These are phyloP conservation scores for Mucor circinelloides DNA, from an alignment of 371 early-diverging fungal genomes.

Conservation along the genomic window DNA sequence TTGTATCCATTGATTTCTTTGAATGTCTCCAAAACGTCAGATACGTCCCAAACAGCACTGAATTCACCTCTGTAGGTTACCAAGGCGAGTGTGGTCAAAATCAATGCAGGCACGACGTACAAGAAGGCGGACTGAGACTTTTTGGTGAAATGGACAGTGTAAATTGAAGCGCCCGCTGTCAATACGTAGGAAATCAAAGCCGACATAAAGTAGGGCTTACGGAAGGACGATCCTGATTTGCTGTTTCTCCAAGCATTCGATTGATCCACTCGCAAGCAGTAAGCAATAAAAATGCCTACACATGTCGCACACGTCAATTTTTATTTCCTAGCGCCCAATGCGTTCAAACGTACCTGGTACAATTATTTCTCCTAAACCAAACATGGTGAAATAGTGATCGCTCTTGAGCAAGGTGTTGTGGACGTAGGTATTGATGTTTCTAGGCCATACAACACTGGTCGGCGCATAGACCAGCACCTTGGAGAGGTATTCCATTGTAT, in stretches of 20 bases:
- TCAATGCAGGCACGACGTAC: slow-evolving; percentile 91
- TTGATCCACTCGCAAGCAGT: slow-evolving; percentile 84
- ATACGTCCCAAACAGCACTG: slow-evolving; percentile 64
- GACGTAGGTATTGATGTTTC: slow-evolving; percentile 52
- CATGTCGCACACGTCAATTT: not conserved
- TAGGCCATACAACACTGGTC: slow-evolving; percentile 89
- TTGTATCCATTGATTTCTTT: slow-evolving; percentile 17
- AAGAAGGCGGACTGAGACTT: slow-evolving; percentile 91
- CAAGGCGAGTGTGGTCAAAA: slow-evolving; percentile 69
- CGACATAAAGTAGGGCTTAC: slow-evolving; percentile 79
- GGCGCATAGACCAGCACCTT: slow-evolving; percentile 85
- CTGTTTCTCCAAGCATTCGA: slow-evolving; percentile 30
- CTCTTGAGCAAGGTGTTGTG: slow-evolving; percentile 37
- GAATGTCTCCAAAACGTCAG: slow-evolving; percentile 46
- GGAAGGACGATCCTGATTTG: slow-evolving; percentile 16
- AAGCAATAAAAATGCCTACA: slow-evolving; percentile 81
- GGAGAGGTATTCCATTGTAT: slow-evolving; percentile 93
- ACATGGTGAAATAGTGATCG: slow-evolving; percentile 76
- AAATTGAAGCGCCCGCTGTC: slow-evolving; percentile 83
- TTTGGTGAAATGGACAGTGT: slow-evolving; percentile 89
- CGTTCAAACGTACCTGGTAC: slow-evolving; percentile 71
- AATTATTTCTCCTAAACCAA: slow-evolving; percentile 95
- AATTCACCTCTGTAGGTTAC: slow-evolving; percentile 76
- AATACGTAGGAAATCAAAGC: slow-evolving; percentile 76
- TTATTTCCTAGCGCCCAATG: not conserved